A percentile compares a stretch with the other conserved stretches of the same genome.
phyloP scores from a whole-genome alignment of 352 stramenopile species.

The Globisporangium recalcitrans region DNA sequence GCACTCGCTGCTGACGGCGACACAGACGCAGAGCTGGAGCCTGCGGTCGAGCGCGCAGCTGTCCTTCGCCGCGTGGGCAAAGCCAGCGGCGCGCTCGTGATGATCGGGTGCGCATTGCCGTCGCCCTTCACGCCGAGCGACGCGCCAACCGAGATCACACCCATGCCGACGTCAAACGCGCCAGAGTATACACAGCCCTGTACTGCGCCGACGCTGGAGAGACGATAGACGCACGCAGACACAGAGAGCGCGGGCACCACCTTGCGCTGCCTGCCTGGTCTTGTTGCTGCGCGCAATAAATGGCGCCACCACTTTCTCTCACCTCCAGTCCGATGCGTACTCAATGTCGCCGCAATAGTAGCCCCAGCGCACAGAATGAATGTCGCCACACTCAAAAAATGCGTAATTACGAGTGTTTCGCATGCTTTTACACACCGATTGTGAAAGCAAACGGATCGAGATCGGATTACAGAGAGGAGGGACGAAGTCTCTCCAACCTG shows the following conservation, averaged over 20 bases:
- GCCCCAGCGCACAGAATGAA: background rate
- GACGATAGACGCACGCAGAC: background rate
- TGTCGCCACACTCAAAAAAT: background rate
- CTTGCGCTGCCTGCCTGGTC: background rate
- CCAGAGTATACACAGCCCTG: background rate
- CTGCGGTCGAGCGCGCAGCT: conserved; percentile 1
- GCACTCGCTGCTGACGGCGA: background rate
- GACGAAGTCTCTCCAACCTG: too few relatives aligned
- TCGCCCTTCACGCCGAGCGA: conserved; percentile 61
- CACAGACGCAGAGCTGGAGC: background rate
- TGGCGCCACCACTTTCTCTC: conserved; percentile 7
- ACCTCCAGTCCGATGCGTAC: background rate
- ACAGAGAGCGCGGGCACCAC: background rate
- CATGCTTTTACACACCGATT: background rate
- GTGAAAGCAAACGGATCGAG: too few relatives aligned
- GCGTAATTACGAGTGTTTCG: background rate
- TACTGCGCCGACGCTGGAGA: too few relatives aligned
- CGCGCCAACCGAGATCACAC: conserved; percentile 74
- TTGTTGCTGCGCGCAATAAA: too few relatives aligned
- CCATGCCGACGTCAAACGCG: conserved; percentile 35
- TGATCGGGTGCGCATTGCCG: conserved; percentile 8
- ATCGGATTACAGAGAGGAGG: background rate
- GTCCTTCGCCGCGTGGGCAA: background rate
- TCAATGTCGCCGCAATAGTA: background rate
- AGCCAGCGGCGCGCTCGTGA: background rate